A percentile compares a stretch with the other conserved stretches of the same genome.
Evolutionary conservation across 2,329 filamentous ascomycete genomes (phyloP).

Genomic region (Penicillium sp.): DNA sequence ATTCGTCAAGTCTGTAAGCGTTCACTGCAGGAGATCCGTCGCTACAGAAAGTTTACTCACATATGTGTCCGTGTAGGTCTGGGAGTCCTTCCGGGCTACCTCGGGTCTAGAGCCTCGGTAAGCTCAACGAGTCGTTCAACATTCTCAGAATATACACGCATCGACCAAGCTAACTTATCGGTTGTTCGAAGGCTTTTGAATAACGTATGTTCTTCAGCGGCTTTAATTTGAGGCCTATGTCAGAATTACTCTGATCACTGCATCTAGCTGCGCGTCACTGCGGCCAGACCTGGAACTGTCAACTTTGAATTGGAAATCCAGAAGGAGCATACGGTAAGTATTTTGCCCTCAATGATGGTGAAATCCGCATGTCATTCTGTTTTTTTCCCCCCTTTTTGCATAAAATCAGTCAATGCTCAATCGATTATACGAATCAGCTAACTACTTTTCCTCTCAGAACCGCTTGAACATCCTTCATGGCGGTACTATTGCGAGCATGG

Average conservation of each 20-base stretch:
- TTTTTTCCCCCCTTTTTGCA: neutral
- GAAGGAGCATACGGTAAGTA: conserved; percentile 65
- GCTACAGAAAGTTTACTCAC: conserved; percentile 22
- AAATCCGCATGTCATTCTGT: no score
- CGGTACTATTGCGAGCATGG: conserved; percentile 67
- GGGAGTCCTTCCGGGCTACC: conserved; percentile 81
- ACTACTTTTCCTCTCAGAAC: conserved; percentile 51
- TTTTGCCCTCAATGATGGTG: neutral
- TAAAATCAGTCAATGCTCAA: neutral
- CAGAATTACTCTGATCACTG: conserved; percentile 8
- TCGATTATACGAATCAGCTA: neutral
- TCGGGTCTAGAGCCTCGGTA: conserved; percentile 90
- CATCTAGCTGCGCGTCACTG: conserved; percentile 62
- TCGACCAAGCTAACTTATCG: neutral
- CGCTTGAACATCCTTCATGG: conserved; percentile 68
- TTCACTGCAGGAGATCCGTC: neutral
- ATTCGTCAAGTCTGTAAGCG: conserved; percentile 66
- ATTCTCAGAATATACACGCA: neutral
- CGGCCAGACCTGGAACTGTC: conserved; percentile 63
- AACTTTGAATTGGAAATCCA: conserved; percentile 67
- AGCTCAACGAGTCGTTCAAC: conserved; percentile 20
- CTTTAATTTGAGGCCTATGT: neutral
- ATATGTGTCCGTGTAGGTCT: conserved; percentile 60
- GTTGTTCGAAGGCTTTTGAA: conserved; percentile 38
- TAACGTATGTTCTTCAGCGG: conserved; percentile 38